phyloP scores from a whole-genome alignment of 768 basidiomycete species.

The Tylopilus rubrobrunneus region DNA sequence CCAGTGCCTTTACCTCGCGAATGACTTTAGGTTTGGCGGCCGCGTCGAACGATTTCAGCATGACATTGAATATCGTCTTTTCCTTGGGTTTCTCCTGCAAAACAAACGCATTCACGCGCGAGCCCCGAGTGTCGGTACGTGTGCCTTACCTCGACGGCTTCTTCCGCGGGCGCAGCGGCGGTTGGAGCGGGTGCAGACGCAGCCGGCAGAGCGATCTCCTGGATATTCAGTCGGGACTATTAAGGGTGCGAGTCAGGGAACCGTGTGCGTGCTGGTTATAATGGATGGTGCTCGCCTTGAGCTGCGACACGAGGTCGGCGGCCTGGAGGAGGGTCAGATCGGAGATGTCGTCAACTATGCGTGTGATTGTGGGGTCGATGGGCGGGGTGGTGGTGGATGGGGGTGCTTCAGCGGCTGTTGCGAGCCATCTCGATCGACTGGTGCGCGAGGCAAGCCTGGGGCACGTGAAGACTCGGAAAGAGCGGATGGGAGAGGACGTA shows the following conservation, averaged over 20 bases:
- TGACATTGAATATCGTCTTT: conserved; percentile 96
- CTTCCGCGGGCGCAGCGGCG: conserved; percentile 54
- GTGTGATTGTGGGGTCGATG: conserved; percentile 63
- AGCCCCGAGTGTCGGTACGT: not conserved
- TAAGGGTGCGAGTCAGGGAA: not conserved
- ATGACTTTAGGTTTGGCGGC: conserved; percentile 94
- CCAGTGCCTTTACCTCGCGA: conserved; percentile 92
- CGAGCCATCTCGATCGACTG: conserved; percentile 50
- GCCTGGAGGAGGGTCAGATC: conserved; percentile 87
- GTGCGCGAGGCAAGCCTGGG: conserved; percentile 25
- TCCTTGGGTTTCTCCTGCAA: conserved; percentile 91
- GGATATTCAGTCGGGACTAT: conserved; percentile 90
- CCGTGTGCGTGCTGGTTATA: not conserved
- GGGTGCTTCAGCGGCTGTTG: conserved; percentile 45
- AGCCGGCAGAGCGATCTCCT: conserved; percentile 92
- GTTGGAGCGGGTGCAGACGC: conserved; percentile 59
- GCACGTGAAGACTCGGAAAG: conserved; percentile 1
- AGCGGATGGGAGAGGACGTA: not conserved
- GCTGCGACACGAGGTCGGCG: conserved; percentile 84
- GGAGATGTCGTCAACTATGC: conserved; percentile 93
- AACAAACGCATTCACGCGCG: not conserved
- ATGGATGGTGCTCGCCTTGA: conserved; percentile 62
- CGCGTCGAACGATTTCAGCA: conserved; percentile 91
- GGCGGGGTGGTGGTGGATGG: conserved; percentile 38
- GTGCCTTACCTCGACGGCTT: conserved; percentile 56